Evolutionary conservation across 305 asterid species (phyloP).

Genomic region (Salvia sclarea): DNA sequence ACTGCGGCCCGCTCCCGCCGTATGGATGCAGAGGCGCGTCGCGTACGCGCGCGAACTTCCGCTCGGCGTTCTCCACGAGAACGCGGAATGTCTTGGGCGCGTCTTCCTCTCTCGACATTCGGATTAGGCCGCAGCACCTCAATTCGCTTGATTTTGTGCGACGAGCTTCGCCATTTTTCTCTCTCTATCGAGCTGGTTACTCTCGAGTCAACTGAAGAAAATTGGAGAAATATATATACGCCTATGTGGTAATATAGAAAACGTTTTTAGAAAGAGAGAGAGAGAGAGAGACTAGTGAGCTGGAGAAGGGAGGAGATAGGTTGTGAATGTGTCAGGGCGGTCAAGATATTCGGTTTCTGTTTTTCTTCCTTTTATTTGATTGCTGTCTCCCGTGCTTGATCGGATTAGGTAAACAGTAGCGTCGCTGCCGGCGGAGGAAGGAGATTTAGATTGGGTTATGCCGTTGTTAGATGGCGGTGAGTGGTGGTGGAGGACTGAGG

Average conservation of each 20-base stretch:
- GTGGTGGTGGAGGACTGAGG: conserved; percentile 28
- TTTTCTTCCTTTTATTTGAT: conserved; percentile 10
- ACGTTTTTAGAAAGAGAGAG: conserved; percentile 21
- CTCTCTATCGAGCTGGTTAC: conserved; percentile 23
- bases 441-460: not conserved
- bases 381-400: not conserved
- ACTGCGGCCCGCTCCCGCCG: conserved; percentile 60
- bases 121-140: conserved; percentile 10
- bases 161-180: conserved; percentile 36
- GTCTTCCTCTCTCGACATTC: conserved; percentile 58
- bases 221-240: not conserved
- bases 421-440: conserved; percentile 27
- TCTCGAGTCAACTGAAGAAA: conserved; percentile 24
- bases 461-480: conserved; percentile 23
- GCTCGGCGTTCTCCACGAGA: conserved; percentile 79
- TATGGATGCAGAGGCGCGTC: conserved; percentile 88
- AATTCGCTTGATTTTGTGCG: conserved; percentile 27
- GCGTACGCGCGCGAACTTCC: conserved; percentile 86
- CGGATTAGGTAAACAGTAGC: conserved; percentile 35
- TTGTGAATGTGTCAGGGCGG: conserved; percentile 40
- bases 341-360: conserved; percentile 44
- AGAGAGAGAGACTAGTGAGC: conserved; percentile 37
- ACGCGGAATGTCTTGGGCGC: conserved; percentile 63
- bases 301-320: conserved; percentile 45
- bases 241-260: conserved; percentile 23